A percentile compares a stretch with the other conserved stretches of the same genome.
These are phyloP conservation scores for Liquidambar formosana DNA, from an alignment of 164 flowering plant species.

Conservation along the genomic window DNA sequence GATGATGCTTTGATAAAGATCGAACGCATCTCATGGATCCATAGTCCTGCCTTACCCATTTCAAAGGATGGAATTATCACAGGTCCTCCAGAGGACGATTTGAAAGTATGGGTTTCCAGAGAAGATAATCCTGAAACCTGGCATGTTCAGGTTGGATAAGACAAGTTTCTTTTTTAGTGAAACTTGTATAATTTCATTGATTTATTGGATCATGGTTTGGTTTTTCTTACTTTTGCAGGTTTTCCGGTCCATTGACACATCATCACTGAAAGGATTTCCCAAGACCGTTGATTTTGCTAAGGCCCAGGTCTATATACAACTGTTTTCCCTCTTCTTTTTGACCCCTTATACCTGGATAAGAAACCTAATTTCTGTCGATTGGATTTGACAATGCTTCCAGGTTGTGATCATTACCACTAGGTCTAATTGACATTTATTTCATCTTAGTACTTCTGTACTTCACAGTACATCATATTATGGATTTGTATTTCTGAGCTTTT, in stretches of 20 bases:
- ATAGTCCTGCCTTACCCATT: conserved; percentile 47
- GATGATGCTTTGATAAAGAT: conserved; percentile 75
- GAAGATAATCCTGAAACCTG: conserved; percentile 72
- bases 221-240: conserved; percentile 43
- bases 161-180: neutral
- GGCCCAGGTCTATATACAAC: conserved; percentile 40
- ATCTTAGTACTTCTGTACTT: neutral
- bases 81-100: conserved; percentile 43
- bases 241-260: conserved; percentile 87
- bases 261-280: conserved; percentile 76
- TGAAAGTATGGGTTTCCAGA: conserved; percentile 39
- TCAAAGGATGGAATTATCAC: conserved; percentile 27
- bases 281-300: conserved; percentile 30
- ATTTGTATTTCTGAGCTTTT: neutral
- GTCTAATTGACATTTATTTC: neutral
- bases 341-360: neutral
- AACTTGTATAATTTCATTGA: neutral
- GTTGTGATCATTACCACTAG: neutral
- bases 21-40: conserved; percentile 90
- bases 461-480: neutral
- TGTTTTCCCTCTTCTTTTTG: neutral
- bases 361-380: neutral
- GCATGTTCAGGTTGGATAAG: conserved; percentile 75
- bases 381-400: neutral
- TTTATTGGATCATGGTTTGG: conserved; percentile 1